A percentile compares a stretch with the other conserved stretches of the same genome.
Conservation (phyloP, 768 basidiomycete species). For the Rhodotorula graminis region DNA sequence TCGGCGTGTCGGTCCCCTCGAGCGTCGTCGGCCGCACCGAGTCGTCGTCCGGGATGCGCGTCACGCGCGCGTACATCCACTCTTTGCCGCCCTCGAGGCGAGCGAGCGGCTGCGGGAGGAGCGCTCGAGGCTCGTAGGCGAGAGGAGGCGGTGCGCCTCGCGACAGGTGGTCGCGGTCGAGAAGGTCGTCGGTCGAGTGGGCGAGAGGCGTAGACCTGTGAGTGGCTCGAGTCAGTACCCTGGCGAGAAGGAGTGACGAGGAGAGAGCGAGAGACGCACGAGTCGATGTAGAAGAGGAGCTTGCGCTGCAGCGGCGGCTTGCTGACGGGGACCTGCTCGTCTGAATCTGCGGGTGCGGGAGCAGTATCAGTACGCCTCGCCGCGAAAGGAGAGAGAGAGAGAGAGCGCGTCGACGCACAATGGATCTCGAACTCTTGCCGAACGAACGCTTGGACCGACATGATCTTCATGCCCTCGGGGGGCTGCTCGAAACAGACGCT, state of each 20-base stretch:
- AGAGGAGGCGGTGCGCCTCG: conserved; percentile 17
- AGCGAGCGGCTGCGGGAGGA: conserved; percentile 29
- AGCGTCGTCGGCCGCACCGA: conserved; percentile 24
- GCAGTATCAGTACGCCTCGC: too few relatives aligned
- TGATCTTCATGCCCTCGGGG: conserved; percentile 28
- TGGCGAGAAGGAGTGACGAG: too few relatives aligned
- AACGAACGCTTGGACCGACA: conserved; percentile 25
- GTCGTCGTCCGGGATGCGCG: conserved; percentile 34
- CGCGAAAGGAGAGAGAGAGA: too few relatives aligned
- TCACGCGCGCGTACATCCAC: conserved; percentile 27
- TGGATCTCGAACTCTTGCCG: conserved; percentile 21
- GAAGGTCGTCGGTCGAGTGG: conserved; percentile 26
- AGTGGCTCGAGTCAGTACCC: too few relatives aligned
- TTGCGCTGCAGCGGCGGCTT: conserved; percentile 7
- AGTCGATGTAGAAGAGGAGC: conserved; percentile 31
- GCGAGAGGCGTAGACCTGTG: conserved; percentile 11
- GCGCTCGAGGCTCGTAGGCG: conserved; percentile 23
- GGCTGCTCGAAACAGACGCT: conserved; percentile 18
- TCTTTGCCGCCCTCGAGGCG: conserved; percentile 18
- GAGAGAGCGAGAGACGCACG: conserved; percentile 1
- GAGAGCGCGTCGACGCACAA: conserved; percentile 1
- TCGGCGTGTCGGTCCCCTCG: conserved; percentile 28
- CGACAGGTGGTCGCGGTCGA: conserved; percentile 16
- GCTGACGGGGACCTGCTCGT: not conserved
- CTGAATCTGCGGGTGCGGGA: not conserved